These are phyloP conservation scores for Komagataella phaffii DNA, from an alignment of 805 yeast genomes.

Conservation along the genomic window DNA sequence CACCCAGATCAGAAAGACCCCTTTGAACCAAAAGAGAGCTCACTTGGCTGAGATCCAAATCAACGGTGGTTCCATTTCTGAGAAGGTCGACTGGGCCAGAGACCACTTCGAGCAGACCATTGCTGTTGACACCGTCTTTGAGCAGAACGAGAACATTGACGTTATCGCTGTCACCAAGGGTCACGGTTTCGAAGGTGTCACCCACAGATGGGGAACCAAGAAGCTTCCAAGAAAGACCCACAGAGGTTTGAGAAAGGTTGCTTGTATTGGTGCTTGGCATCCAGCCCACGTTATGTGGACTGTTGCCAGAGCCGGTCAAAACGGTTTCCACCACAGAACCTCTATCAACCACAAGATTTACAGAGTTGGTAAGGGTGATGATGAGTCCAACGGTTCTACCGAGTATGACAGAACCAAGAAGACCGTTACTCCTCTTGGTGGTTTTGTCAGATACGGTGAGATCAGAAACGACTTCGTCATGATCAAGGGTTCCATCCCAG, in stretches of 20 bases:
- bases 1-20: constrained; percentile 99
- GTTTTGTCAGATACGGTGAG: constrained; percentile 98
- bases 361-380: constrained; percentile 97
- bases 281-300: constrained; percentile 99
- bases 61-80: constrained; percentile 98
- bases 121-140: constrained; percentile 89
- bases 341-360: constrained; percentile 99
- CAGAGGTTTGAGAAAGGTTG: constrained; percentile 99
- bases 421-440: constrained; percentile 99
- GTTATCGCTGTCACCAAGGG: constrained; percentile 99
- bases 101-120: constrained; percentile 99
- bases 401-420: constrained; percentile 99
- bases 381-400: constrained; percentile 90
- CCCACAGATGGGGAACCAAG: constrained; percentile 99
- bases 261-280: constrained; percentile 99
- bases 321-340: constrained; percentile 99
- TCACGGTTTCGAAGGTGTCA: constrained; percentile 99
- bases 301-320: constrained; percentile 99
- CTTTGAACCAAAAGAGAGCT: constrained; percentile 98
- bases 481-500: constrained; percentile 99
- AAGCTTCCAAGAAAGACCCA: constrained; percentile 99
- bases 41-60: constrained; percentile 99
- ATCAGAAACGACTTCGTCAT: constrained; percentile 96
- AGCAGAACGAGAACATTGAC: constrained; percentile 97
- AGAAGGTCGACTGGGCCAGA: constrained; percentile 97